Percentiles rank a stretch among this genome's conserved stretches.
phyloP scores from a whole-genome alignment of 2,329 filamentous ascomycete species.

The Alternaria angustiovoidea region DNA sequence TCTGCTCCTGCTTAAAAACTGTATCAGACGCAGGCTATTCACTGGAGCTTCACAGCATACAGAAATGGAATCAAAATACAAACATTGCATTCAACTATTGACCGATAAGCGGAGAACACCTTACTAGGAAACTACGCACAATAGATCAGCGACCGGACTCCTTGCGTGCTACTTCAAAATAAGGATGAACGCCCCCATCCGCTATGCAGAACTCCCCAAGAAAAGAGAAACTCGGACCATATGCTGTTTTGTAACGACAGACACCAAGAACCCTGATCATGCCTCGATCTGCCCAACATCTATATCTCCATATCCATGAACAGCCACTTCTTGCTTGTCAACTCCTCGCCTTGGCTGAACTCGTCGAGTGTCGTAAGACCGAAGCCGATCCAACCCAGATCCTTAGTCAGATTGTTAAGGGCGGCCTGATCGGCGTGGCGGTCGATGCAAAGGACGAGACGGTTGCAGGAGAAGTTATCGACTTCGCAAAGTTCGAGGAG shows the following conservation, averaged over 20 bases:
- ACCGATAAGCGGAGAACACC: not conserved
- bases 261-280: not conserved
- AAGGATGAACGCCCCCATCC: not conserved
- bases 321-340: constrained; percentile 79
- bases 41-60: not conserved
- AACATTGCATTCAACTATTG: constrained; percentile 4
- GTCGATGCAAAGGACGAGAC: constrained; percentile 83
- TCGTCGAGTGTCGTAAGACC: constrained; percentile 80
- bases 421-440: constrained; percentile 70
- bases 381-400: constrained; percentile 93
- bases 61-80: not conserved
- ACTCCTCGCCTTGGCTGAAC: constrained; percentile 69
- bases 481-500: constrained; percentile 86
- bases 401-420: constrained; percentile 74
- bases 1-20: not conserved
- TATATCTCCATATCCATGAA: constrained; percentile 88
- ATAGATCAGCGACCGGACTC: constrained; percentile 9
- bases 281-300: not conserved
- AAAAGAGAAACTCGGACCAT: not conserved
- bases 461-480: constrained; percentile 74
- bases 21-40: not conserved
- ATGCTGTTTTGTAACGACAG: constrained; percentile 7
- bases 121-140: constrained; percentile 8
- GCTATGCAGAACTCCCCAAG: not conserved
- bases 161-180: constrained; percentile 1